Percentiles rank a stretch among this genome's conserved stretches.
Evolutionary conservation across 2,329 filamentous ascomycete genomes (phyloP).

Genomic region (Neofusicoccum kwambonambiense): DNA sequence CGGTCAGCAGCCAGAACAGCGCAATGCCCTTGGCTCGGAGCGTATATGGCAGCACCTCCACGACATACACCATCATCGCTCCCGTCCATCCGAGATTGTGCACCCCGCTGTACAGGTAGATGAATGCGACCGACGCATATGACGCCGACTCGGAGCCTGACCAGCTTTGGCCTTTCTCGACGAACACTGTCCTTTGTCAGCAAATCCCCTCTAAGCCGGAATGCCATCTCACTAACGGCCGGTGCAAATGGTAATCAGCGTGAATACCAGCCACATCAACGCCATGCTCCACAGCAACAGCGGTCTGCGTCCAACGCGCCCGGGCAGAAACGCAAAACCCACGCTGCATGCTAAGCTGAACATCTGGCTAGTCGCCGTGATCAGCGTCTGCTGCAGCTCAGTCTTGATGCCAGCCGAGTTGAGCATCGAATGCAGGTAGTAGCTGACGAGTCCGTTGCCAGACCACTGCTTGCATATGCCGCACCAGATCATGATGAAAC

Average conservation of each 20-base stretch:
- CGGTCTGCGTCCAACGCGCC: slow-evolving; percentile 33
- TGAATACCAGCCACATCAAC: slow-evolving; percentile 41
- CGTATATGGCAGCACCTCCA: slow-evolving; percentile 48
- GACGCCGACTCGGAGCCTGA: slow-evolving; percentile 15
- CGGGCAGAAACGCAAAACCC: slow-evolving; percentile 33
- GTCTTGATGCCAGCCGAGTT: slow-evolving; percentile 35
- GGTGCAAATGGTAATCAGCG: slow-evolving; percentile 25
- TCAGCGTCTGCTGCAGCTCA: slow-evolving; percentile 37
- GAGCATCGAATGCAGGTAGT: slow-evolving; percentile 37
- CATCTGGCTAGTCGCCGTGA: slow-evolving; percentile 56
- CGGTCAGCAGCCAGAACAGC: slow-evolving; percentile 47
- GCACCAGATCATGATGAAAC: slow-evolving; percentile 53
- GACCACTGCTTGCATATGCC: slow-evolving; percentile 60
- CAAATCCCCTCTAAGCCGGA: too few species aligned
- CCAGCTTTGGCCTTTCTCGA: slow-evolving; percentile 6
- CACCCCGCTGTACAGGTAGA: slow-evolving; percentile 24
- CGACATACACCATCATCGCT: slow-evolving; percentile 44
- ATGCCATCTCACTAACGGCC: not conserved
- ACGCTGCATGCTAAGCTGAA: slow-evolving; percentile 60
- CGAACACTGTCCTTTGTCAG: slow-evolving; percentile 6
- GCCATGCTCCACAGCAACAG: slow-evolving; percentile 36
- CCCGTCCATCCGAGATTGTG: slow-evolving; percentile 29
- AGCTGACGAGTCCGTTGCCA: slow-evolving; percentile 52
- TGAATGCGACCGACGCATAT: slow-evolving; percentile 29
- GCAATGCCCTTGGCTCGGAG: slow-evolving; percentile 48